Conservation (phyloP, 2,329 filamentous ascomycete species). For the Diplodia corticola region DNA sequence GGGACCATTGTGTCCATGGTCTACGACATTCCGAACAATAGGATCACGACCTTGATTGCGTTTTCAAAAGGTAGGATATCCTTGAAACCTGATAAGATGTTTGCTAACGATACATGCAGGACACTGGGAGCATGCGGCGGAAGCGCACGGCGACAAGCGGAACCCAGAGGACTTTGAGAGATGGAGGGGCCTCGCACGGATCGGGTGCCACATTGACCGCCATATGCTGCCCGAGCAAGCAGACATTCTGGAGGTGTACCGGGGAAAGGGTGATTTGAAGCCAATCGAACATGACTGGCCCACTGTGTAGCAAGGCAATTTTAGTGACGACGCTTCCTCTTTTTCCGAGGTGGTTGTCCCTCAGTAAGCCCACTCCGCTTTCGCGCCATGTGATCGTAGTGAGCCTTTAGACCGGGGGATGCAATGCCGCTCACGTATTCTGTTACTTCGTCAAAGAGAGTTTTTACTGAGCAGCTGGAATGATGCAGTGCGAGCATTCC, state of each 20-base stretch:
- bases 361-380: neutral
- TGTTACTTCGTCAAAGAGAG: neutral
- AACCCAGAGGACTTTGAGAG: slow-evolving; percentile 52
- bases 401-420: neutral
- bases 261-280: slow-evolving; percentile 50
- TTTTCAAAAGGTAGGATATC: slow-evolving; percentile 49
- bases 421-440: neutral
- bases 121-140: slow-evolving; percentile 55
- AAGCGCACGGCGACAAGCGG: slow-evolving; percentile 59
- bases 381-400: neutral
- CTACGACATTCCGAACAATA: slow-evolving; percentile 54
- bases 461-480: neutral
- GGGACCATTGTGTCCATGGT: slow-evolving; percentile 58
- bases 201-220: slow-evolving; percentile 54
- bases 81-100: too few species aligned
- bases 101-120: slow-evolving; percentile 20
- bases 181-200: slow-evolving; percentile 52
- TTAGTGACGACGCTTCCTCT: neutral
- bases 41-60: slow-evolving; percentile 54
- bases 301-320: slow-evolving; percentile 31
- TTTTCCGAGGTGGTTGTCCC: neutral
- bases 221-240: slow-evolving; percentile 57
- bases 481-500: too few species aligned
- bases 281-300: slow-evolving; percentile 46
- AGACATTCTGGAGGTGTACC: slow-evolving; percentile 52